phyloP scores from a whole-genome alignment of 2,329 filamentous ascomycete genomes.

The Exserohilum rostratum region DNA sequence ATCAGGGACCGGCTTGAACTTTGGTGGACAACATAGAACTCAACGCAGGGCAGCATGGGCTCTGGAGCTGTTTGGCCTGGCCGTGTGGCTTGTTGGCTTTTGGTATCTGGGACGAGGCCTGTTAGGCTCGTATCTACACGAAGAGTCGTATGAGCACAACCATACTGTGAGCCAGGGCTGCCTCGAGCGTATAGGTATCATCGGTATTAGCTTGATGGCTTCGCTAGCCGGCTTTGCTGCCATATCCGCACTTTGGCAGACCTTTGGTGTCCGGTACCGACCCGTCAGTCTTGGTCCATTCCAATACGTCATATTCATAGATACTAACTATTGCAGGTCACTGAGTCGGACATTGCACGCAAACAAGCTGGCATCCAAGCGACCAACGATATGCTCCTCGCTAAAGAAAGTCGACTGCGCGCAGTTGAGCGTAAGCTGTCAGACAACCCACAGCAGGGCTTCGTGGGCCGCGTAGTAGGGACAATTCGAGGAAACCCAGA shows the following conservation, averaged over 20 bases:
- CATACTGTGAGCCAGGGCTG: conserved; percentile 62
- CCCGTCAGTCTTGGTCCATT: conserved; percentile 51
- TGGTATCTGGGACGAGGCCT: conserved; percentile 76
- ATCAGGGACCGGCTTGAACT: conserved; percentile 64
- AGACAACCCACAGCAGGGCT: conserved; percentile 58
- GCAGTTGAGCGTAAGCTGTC: conserved; percentile 70
- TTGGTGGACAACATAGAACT: conserved; percentile 64
- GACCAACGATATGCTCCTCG: conserved; percentile 77
- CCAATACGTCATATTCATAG: neutral
- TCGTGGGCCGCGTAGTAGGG: conserved; percentile 76
- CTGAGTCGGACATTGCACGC: conserved; percentile 74
- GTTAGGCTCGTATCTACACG: conserved; percentile 59
- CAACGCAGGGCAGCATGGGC: conserved; percentile 67
- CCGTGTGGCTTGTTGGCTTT: conserved; percentile 73
- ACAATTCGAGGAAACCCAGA: conserved; percentile 69
- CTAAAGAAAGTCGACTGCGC: conserved; percentile 75
- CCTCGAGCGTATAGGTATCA: conserved; percentile 74
- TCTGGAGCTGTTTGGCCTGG: conserved; percentile 67
- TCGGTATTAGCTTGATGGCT: conserved; percentile 86
- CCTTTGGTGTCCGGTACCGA: conserved; percentile 69
- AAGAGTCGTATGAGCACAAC: conserved; percentile 50
- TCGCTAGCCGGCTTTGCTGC: conserved; percentile 87
- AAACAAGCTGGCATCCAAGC: conserved; percentile 81
- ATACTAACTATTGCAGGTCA: conserved; percentile 53
- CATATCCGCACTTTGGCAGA: conserved; percentile 87